Conservation (phyloP, 352 stramenopile genomes). For the Saprolegnia parasitica region DNA sequence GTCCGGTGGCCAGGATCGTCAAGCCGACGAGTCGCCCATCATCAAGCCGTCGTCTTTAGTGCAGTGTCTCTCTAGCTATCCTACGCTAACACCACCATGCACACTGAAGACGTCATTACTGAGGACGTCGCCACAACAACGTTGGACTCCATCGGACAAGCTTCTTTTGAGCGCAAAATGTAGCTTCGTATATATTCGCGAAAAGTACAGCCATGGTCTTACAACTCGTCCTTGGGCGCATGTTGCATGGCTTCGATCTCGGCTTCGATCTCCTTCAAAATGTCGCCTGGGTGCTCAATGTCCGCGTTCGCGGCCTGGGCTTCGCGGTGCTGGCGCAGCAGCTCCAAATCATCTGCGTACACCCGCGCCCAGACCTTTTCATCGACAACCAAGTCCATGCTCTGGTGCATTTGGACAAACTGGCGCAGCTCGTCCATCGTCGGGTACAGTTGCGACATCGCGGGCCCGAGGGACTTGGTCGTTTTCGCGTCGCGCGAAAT, state of each 20-base stretch:
- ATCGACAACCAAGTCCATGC: slow-evolving; percentile 5
- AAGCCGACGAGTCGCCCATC: too few relatives aligned
- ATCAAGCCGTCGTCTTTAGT: too few relatives aligned
- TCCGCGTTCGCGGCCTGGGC: neutral
- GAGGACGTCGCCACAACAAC: too few relatives aligned
- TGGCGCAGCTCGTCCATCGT: slow-evolving; percentile 25
- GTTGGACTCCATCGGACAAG: too few relatives aligned
- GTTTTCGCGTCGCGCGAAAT: neutral
- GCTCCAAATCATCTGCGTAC: slow-evolving; percentile 19
- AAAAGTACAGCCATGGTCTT: too few relatives aligned
- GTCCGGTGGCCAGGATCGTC: too few relatives aligned
- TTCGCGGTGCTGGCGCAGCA: slow-evolving; percentile 17
- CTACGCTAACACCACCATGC: too few relatives aligned
- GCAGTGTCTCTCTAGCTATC: too few relatives aligned
- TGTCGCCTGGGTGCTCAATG: slow-evolving; percentile 13
- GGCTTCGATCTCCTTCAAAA: slow-evolving; percentile 28
- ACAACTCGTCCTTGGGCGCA: slow-evolving; percentile 12
- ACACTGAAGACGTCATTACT: too few relatives aligned
- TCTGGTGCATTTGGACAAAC: slow-evolving; percentile 26
- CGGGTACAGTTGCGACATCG: slow-evolving; percentile 9
- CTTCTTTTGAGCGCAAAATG: too few relatives aligned
- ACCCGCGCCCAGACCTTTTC: slow-evolving; percentile 24
- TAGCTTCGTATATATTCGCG: too few relatives aligned
- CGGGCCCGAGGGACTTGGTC: neutral
- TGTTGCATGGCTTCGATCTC: slow-evolving; percentile 12